A percentile compares a stretch with the other conserved stretches of the same genome.
Conservation (phyloP, 2,329 filamentous ascomycete species). For the Fusarium odoratissimum region DNA sequence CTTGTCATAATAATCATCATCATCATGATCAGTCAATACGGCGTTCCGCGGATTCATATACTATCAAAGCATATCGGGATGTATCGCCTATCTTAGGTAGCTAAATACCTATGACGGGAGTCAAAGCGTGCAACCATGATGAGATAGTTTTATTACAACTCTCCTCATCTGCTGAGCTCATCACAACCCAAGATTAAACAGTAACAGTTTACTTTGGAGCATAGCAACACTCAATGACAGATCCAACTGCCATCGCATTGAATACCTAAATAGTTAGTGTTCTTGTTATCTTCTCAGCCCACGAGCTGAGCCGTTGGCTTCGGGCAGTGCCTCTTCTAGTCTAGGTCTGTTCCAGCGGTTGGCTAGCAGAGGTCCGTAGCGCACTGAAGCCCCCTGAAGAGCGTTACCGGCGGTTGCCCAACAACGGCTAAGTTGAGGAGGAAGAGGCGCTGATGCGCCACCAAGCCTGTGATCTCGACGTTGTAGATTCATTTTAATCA, state of each 20-base stretch:
- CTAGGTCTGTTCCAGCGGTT: slow-evolving; percentile 36
- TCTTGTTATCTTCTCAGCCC: slow-evolving; percentile 6
- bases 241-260: slow-evolving; percentile 14
- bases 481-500: slow-evolving; percentile 1
- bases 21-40: slow-evolving; percentile 4
- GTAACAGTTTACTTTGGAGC: not conserved
- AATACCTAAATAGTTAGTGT: not conserved
- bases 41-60: not conserved
- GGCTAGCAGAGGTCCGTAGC: slow-evolving; percentile 26
- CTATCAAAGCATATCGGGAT: not conserved
- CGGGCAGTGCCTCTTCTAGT: slow-evolving; percentile 34
- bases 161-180: not conserved
- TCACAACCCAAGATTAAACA: not conserved
- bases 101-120: slow-evolving; percentile 15
- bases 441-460: slow-evolving; percentile 12
- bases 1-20: slow-evolving; percentile 12
- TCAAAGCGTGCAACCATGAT: slow-evolving; percentile 32
- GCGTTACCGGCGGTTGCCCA: slow-evolving; percentile 28
- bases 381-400: slow-evolving; percentile 34
- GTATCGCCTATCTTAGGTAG: not conserved
- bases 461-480: slow-evolving; percentile 12
- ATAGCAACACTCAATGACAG: not conserved
- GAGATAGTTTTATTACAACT: not conserved
- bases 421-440: slow-evolving; percentile 32
- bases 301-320: slow-evolving; percentile 2